Evolutionary conservation across 768 basidiomycete genomes (phyloP).

Genomic region (Symmetrospora coprosmae): DNA sequence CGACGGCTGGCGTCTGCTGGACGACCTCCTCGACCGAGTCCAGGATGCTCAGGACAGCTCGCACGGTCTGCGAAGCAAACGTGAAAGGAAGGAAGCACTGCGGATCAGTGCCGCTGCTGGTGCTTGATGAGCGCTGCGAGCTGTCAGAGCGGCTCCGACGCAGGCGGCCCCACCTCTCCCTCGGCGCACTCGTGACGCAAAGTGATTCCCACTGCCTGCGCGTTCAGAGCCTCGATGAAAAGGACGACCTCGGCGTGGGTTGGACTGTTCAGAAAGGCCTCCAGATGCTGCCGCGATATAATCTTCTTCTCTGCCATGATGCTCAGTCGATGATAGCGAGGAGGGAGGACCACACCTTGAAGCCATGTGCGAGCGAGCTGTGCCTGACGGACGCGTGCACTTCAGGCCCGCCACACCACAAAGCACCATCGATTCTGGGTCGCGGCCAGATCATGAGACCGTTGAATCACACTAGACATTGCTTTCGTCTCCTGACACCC

Average conservation of each 20-base stretch:
- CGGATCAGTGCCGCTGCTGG: neutral
- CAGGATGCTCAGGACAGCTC: constrained; percentile 51
- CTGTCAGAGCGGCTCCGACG: neutral
- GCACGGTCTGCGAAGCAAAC: constrained; percentile 57
- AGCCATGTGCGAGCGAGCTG: too few relatives aligned
- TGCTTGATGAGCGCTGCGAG: neutral
- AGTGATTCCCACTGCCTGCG: constrained; percentile 59
- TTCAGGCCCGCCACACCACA: too few relatives aligned
- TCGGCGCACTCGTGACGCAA: constrained; percentile 50
- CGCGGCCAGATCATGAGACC: too few relatives aligned
- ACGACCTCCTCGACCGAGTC: constrained; percentile 54
- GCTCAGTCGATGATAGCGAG: too few relatives aligned
- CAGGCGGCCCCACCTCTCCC: constrained; percentile 46
- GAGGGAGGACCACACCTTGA: too few relatives aligned
- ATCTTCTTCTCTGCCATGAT: constrained; percentile 40
- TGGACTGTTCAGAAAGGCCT: constrained; percentile 60
- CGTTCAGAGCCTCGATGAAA: constrained; percentile 63
- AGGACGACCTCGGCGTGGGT: constrained; percentile 54
- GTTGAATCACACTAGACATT: too few relatives aligned
- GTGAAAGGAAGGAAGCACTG: neutral
- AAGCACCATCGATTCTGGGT: too few relatives aligned
- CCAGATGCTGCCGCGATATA: constrained; percentile 59
- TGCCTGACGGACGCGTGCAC: too few relatives aligned
- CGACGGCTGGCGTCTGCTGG: constrained; percentile 62
- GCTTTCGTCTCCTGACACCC: neutral